Conservation (phyloP, 148 eudicot genomes). For the Rhododendron griersonianum region DNA sequence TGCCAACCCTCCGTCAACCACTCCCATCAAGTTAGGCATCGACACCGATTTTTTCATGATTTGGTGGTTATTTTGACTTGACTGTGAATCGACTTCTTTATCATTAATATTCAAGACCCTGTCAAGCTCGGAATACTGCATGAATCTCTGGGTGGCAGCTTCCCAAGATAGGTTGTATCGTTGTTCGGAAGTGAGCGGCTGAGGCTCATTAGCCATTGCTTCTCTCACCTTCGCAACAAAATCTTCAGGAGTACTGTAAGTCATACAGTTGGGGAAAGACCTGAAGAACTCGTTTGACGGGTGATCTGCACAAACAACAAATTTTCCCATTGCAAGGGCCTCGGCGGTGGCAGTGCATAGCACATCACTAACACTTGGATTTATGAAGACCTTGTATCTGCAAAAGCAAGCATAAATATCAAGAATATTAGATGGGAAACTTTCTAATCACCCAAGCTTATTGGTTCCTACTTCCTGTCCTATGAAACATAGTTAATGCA, state of each 20-base stretch:
- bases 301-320: constrained; percentile 96
- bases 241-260: constrained; percentile 76
- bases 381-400: constrained; percentile 92
- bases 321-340: constrained; percentile 98
- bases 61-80: constrained; percentile 16
- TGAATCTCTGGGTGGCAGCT: constrained; percentile 91
- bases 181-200: constrained; percentile 78
- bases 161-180: constrained; percentile 89
- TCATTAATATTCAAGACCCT: constrained; percentile 36
- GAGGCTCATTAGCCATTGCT: constrained; percentile 82
- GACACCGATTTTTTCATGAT: constrained; percentile 50
- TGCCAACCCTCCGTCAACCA: constrained; percentile 91
- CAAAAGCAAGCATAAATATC: constrained; percentile 18
- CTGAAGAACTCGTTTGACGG: constrained; percentile 93
- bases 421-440: not conserved
- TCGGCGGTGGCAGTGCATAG: constrained; percentile 99
- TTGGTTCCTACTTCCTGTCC: not conserved
- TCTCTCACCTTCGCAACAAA: constrained; percentile 71
- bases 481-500: not conserved
- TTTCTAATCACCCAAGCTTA: not conserved
- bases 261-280: constrained; percentile 90
- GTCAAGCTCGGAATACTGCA: constrained; percentile 81
- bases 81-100: constrained; percentile 8
- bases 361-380: constrained; percentile 94
- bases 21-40: constrained; percentile 54